Conservation (phyloP, 352 stramenopile genomes). For the Pythium sukuiense region DNA sequence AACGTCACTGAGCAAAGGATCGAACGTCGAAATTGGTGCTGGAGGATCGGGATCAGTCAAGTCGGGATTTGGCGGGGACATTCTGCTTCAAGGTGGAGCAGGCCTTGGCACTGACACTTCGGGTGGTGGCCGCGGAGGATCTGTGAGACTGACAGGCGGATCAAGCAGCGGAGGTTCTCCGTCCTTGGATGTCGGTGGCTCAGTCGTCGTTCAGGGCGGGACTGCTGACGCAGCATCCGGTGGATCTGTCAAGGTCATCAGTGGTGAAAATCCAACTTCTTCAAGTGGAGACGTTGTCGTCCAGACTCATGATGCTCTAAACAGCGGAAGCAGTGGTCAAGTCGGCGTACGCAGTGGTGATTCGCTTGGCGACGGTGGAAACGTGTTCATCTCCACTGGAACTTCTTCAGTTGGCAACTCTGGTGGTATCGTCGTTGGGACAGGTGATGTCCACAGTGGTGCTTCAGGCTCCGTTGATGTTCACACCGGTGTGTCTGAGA, state of each 20-base stretch:
- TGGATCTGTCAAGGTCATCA: conserved; percentile 45
- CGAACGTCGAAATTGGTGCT: conserved; percentile 36
- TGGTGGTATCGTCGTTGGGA: conserved; percentile 14
- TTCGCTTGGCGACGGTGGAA: conserved; percentile 19
- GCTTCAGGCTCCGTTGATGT: conserved; percentile 17
- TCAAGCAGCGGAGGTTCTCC: conserved; percentile 45
- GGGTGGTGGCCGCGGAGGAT: conserved; percentile 45
- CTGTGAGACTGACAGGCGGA: conserved; percentile 40
- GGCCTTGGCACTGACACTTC: conserved; percentile 41
- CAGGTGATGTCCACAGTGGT: conserved; percentile 13
- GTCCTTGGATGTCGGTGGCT: conserved; percentile 41
- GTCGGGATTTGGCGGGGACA: conserved; percentile 35
- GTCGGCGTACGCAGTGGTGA: conserved; percentile 24
- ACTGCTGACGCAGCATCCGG: conserved; percentile 42
- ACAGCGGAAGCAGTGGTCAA: conserved; percentile 39
- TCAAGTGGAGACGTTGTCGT: conserved; percentile 51
- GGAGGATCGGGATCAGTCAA: conserved; percentile 44
- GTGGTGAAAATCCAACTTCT: conserved; percentile 40
- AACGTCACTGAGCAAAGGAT: conserved; percentile 35
- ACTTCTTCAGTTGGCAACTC: conserved; percentile 8
- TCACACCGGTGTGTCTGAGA: conserved; percentile 13
- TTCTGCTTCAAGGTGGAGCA: conserved; percentile 38
- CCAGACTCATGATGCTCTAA: conserved; percentile 32
- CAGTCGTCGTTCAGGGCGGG: conserved; percentile 40
- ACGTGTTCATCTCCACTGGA: conserved; percentile 28